Percentiles rank a stretch among this genome's conserved stretches.
These are phyloP conservation scores for Vitis rupestris DNA, from an alignment of 164 flowering plant genomes.

Conservation along the genomic window DNA sequence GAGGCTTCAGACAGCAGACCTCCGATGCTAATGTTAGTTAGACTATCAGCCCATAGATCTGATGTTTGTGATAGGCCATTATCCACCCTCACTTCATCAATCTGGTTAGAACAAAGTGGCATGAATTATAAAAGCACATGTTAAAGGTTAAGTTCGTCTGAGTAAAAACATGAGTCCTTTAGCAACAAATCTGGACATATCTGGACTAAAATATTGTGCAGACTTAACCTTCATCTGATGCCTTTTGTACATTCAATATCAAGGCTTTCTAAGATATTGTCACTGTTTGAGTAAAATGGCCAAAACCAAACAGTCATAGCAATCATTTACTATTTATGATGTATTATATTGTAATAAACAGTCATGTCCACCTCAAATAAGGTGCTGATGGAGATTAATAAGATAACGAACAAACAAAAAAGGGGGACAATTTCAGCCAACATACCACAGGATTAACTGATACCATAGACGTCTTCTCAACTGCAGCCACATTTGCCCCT, in stretches of 20 bases:
- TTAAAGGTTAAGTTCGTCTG: too few species aligned
- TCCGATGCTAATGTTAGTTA: slow-evolving; percentile 68
- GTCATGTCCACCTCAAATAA: background rate
- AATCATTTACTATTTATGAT: background rate
- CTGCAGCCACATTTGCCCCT: slow-evolving; percentile 3
- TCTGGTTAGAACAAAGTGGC: slow-evolving; percentile 23
- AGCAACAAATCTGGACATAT: background rate
- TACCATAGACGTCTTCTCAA: slow-evolving; percentile 10
- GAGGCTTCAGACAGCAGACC: slow-evolving; percentile 75
- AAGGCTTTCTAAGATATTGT: background rate
- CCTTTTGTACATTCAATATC: background rate
- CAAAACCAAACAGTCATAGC: background rate
- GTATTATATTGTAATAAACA: background rate
- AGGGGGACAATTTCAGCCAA: background rate
- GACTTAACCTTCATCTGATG: background rate
- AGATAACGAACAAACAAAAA: background rate
- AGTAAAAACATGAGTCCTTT: background rate
- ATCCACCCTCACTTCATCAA: slow-evolving; percentile 15
- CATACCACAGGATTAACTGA: slow-evolving; percentile 14
- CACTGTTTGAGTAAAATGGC: background rate
- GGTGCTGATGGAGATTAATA: background rate
- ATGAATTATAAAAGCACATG: background rate
- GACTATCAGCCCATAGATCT: slow-evolving; percentile 40
- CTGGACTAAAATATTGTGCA: background rate
- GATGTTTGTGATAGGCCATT: slow-evolving; percentile 20